These are phyloP conservation scores for Diaporthe caulivora DNA, from an alignment of 2,329 filamentous ascomycete species.

Conservation along the genomic window DNA sequence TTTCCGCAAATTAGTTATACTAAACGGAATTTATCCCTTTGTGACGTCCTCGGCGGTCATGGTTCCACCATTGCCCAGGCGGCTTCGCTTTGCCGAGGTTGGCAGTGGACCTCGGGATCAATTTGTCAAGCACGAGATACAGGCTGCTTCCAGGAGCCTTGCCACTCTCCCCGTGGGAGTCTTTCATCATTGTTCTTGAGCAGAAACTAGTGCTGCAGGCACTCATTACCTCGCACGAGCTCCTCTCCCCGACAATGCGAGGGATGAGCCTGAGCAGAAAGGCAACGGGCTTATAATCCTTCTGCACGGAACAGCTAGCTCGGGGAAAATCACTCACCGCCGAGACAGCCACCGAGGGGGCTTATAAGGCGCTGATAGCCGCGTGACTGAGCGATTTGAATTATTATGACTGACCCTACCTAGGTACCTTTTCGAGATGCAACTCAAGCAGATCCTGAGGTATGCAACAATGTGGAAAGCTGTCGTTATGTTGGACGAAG, in stretches of 20 bases:
- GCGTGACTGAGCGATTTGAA: not conserved
- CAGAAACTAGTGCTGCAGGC: not conserved
- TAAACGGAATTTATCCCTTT: too few relatives aligned
- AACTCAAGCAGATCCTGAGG: not conserved
- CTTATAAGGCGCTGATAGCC: not conserved
- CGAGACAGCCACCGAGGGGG: constrained; percentile 1
- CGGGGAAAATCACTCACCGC: constrained; percentile 6
- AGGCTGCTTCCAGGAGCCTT: not conserved
- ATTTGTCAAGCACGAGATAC: not conserved
- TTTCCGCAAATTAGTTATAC: not conserved
- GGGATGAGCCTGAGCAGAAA: constrained; percentile 14
- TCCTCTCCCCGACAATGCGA: not conserved
- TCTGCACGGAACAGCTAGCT: not conserved
- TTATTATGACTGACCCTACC: not conserved
- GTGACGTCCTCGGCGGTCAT: not conserved
- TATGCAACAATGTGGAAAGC: constrained; percentile 17
- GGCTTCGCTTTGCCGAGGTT: too few relatives aligned
- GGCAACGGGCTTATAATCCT: constrained; percentile 1
- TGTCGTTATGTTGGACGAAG: constrained; percentile 10
- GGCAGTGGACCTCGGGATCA: not conserved
- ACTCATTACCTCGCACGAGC: not conserved
- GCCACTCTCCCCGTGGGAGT: not conserved
- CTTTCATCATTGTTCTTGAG: not conserved
- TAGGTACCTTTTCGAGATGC: not conserved
- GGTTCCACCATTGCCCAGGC: too few relatives aligned